Percentiles rank a stretch among this genome's conserved stretches.
These are phyloP conservation scores for Theobroma cacao DNA, from an alignment of 345 rosid genomes.

Conservation along the genomic window DNA sequence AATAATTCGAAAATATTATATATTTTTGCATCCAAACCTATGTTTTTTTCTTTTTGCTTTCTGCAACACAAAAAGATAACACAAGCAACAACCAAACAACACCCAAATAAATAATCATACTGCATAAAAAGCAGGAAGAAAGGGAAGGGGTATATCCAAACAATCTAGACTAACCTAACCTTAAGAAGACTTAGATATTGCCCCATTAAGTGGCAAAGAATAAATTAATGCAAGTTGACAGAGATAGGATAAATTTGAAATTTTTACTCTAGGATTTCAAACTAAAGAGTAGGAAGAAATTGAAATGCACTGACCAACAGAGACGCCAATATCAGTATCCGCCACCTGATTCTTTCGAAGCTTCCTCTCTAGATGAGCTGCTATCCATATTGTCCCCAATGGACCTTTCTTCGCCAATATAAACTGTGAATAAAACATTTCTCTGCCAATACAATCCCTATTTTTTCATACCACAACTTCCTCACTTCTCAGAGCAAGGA, in stretches of 20 bases:
- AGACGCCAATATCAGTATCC: slow-evolving; percentile 97
- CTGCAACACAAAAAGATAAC: not conserved
- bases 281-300: not conserved
- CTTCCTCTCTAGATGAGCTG: slow-evolving; percentile 99
- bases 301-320: slow-evolving; percentile 74
- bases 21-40: not conserved
- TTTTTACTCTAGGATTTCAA: not conserved
- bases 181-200: not conserved
- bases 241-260: not conserved
- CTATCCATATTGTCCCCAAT: slow-evolving; percentile 98
- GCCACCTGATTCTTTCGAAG: slow-evolving; percentile 99
- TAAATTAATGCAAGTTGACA: not conserved
- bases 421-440: slow-evolving; percentile 98
- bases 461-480: slow-evolving; percentile 25
- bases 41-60: not conserved
- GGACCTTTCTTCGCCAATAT: slow-evolving; percentile 99
- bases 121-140: not conserved
- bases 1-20: not conserved
- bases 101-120: not conserved
- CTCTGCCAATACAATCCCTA: slow-evolving; percentile 30
- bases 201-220: not conserved
- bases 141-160: not conserved
- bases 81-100: not conserved
- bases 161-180: not conserved
- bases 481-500: slow-evolving; percentile 1